Conservation (phyloP, 2,329 filamentous ascomycete species). For the Xenosphaeropsis pyriputrescens region DNA sequence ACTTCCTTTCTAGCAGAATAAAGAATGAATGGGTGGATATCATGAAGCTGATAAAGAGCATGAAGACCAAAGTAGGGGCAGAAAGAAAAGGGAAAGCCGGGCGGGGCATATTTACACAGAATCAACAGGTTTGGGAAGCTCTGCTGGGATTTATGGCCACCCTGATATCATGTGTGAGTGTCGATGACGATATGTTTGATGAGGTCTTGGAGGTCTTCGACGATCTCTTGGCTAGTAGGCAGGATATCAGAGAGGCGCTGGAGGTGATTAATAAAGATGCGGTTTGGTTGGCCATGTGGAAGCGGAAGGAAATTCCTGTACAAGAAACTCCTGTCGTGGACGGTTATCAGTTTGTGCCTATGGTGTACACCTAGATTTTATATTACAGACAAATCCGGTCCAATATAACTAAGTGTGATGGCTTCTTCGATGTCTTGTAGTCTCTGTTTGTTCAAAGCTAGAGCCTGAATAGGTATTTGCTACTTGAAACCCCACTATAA, state of each 20-base stretch:
- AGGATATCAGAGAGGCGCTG: constrained; percentile 38
- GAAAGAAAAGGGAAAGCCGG: constrained; percentile 18
- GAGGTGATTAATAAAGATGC: constrained; percentile 57
- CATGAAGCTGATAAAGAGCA: constrained; percentile 31
- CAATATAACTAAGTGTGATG: too few species aligned
- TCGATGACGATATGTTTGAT: constrained; percentile 60
- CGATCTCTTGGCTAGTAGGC: constrained; percentile 27
- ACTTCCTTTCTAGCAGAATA: constrained; percentile 67
- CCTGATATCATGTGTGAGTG: constrained; percentile 44
- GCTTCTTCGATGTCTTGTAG: too few species aligned
- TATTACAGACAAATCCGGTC: too few species aligned
- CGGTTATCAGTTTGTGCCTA: constrained; percentile 19
- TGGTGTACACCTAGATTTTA: too few species aligned
- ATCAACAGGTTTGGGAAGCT: constrained; percentile 49
- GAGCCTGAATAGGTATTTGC: too few species aligned
- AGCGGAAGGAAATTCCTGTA: constrained; percentile 25
- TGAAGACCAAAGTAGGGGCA: constrained; percentile 24
- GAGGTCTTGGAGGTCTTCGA: constrained; percentile 50
- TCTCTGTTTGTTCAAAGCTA: too few species aligned
- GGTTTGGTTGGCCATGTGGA: constrained; percentile 54
- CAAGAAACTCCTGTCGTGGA: constrained; percentile 25
- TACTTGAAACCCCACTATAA: too few species aligned
- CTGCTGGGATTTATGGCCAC: constrained; percentile 41
- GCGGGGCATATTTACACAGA: constrained; percentile 44
- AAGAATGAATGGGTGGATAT: constrained; percentile 55